phyloP scores from a whole-genome alignment of 306 rosid genomes.

The Betula pendula region DNA sequence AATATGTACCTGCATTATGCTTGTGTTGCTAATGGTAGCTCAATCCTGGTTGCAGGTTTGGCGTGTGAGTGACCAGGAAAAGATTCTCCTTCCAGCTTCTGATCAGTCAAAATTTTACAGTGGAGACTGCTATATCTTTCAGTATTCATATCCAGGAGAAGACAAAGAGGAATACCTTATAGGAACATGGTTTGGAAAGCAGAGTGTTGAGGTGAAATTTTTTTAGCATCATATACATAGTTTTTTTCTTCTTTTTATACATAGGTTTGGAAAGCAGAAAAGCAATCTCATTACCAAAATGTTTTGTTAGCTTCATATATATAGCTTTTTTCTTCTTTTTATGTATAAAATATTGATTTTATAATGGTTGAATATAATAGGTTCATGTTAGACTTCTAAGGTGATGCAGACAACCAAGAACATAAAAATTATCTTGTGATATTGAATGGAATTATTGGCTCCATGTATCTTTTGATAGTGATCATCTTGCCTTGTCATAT shows the following conservation, averaged over 20 bases:
- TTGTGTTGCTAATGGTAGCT: conserved; percentile 32
- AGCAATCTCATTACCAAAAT: too few relatives aligned
- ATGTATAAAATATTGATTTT: background rate
- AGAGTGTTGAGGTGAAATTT: conserved; percentile 80
- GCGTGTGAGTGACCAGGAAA: conserved; percentile 83
- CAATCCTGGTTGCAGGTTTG: conserved; percentile 69
- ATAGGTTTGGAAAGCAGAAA: too few relatives aligned
- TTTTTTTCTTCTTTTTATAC: too few relatives aligned
- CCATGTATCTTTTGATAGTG: too few relatives aligned
- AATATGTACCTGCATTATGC: conserved; percentile 18
- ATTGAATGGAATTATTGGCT: background rate
- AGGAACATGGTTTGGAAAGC: conserved; percentile 92
- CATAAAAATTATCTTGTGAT: background rate
- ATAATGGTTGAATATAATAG: background rate
- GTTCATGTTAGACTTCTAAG: background rate
- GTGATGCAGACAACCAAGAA: background rate
- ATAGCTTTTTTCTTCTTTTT: too few relatives aligned
- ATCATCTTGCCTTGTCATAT: background rate
- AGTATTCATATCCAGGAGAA: conserved; percentile 90
- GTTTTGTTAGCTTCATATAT: too few relatives aligned
- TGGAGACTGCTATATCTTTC: conserved; percentile 93
- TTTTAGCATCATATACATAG: too few relatives aligned
- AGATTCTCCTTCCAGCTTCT: conserved; percentile 65
- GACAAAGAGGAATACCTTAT: conserved; percentile 84
- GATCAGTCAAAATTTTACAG: conserved; percentile 88